Evolutionary conservation across 495 filamentous ascomycete species (phyloP), one percentile per base, ranked within the genome.

Genomic region (Daldinia concentrica): DNA sequence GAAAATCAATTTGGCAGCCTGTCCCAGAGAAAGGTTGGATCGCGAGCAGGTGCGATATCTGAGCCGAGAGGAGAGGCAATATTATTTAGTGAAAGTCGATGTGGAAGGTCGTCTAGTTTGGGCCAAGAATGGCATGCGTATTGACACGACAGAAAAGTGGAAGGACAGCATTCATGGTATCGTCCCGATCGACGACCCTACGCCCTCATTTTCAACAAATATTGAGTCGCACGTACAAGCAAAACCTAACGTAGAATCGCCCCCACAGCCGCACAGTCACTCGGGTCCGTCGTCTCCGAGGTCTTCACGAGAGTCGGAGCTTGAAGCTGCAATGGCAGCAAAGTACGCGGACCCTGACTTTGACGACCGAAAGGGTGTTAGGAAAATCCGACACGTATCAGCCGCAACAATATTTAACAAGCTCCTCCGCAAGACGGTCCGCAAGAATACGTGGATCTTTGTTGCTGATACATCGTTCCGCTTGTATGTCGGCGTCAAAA

Each of bases 401-500:
- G 89, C 90, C 3, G 84, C 87, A 4, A 89, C 87, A 0, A 83
- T 95, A 5, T 82, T 93, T 71, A 90, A 93, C 74, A 89, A 89
- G 61, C 81, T 94, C 11, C 85, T 93, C 3, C 86, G 91, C 37
- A 90, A 89, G 54, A 86, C 89, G 2, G 87, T 91, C 6, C 87
- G 87, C 73, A 92, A 90, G 68, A 92, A 91, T 73, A 94, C 90
- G 32, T 97, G 93, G 93, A 94, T 97, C 43, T 97, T 96, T 74
- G 94, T 92, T 22, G 90, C 90, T 34, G 94, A 98, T 79, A 95
- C 92, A 0, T 91, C 88, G 2, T 95, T 93, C 73, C 88, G 94
- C 7, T 83, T 97, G 0, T 97, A 97, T 81, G 87, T 97, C 39
- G 94, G 93, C 50, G 95, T 98, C 79, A 97, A 98, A 73, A 89